phyloP scores from a whole-genome alignment of 2,329 filamentous ascomycete species.

The Scedosporium dehoogii region DNA sequence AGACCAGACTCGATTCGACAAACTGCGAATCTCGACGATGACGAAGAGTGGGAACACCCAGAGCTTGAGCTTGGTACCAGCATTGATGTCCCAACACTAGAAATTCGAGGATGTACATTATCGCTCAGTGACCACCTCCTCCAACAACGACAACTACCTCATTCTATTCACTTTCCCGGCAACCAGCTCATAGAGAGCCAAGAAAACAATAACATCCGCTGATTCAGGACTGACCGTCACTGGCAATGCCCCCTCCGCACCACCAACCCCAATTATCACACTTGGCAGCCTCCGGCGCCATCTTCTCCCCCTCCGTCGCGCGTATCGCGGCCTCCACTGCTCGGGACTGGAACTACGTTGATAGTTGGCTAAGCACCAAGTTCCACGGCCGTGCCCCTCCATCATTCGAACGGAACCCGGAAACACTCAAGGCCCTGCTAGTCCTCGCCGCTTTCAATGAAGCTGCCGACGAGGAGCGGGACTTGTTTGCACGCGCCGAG shows the following conservation, averaged over 20 bases:
- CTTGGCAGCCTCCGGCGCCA: constrained; percentile 34
- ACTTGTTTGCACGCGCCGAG: constrained; percentile 48
- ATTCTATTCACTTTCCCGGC: too few relatives aligned
- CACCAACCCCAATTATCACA: constrained; percentile 21
- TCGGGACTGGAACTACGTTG: constrained; percentile 85
- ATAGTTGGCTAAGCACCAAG: constrained; percentile 68
- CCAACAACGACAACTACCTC: too few relatives aligned
- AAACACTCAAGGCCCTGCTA: constrained; percentile 68
- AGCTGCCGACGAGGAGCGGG: constrained; percentile 60
- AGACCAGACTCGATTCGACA: too few relatives aligned
- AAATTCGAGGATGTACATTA: too few relatives aligned
- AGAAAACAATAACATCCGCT: too few relatives aligned
- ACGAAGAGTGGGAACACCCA: too few relatives aligned
- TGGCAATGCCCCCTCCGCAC: background rate
- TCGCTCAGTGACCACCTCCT: too few relatives aligned
- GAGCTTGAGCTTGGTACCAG: too few relatives aligned
- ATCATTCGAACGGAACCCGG: constrained; percentile 74
- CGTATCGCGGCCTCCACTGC: constrained; percentile 71
- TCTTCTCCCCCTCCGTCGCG: constrained; percentile 58
- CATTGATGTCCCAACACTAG: too few relatives aligned
- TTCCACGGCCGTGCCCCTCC: constrained; percentile 56
- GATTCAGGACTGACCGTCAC: background rate
- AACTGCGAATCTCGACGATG: too few relatives aligned
- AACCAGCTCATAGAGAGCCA: too few relatives aligned
- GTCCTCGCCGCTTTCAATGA: constrained; percentile 70